phyloP scores from a whole-genome alignment of 345 rosid species.

The Camelina sativa region DNA sequence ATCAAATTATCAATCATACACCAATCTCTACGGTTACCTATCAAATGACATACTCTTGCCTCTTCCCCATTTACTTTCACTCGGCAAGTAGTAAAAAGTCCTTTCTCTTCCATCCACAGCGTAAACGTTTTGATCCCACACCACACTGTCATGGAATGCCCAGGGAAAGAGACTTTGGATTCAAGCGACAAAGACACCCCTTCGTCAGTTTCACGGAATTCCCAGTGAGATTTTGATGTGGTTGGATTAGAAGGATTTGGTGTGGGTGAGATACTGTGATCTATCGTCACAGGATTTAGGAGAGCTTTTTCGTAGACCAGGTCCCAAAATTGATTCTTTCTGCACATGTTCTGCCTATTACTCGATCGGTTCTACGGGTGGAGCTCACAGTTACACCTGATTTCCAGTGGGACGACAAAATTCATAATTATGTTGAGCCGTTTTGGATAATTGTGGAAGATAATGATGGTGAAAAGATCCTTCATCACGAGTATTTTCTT shows the following conservation, averaged over 20 bases:
- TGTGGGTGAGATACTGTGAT: no score
- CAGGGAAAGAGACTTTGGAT: background rate
- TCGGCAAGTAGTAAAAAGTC: background rate
- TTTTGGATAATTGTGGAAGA: slow-evolving; percentile 97
- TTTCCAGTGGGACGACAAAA: slow-evolving; percentile 93
- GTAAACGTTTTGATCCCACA: slow-evolving; percentile 15
- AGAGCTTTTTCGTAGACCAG: no score
- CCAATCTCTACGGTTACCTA: background rate
- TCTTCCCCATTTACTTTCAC: background rate
- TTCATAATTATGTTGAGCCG: slow-evolving; percentile 95
- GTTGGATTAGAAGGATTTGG: no score
- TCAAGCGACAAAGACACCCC: background rate
- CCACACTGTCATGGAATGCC: background rate
- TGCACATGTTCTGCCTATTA: slow-evolving; percentile 47
- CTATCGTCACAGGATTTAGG: no score
- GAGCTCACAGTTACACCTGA: slow-evolving; percentile 94
- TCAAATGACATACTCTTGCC: background rate
- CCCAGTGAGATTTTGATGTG: no score
- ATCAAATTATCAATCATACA: background rate
- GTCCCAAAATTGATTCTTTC: no score
- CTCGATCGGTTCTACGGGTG: slow-evolving; percentile 78
- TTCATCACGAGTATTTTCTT: slow-evolving; percentile 91
- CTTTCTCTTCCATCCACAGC: background rate
- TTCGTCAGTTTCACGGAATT: no score
- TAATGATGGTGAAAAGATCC: slow-evolving; percentile 88